Base-by-base conservation (phyloP, 169 alveolate species). In the Plasmodium relictum region DNA sequence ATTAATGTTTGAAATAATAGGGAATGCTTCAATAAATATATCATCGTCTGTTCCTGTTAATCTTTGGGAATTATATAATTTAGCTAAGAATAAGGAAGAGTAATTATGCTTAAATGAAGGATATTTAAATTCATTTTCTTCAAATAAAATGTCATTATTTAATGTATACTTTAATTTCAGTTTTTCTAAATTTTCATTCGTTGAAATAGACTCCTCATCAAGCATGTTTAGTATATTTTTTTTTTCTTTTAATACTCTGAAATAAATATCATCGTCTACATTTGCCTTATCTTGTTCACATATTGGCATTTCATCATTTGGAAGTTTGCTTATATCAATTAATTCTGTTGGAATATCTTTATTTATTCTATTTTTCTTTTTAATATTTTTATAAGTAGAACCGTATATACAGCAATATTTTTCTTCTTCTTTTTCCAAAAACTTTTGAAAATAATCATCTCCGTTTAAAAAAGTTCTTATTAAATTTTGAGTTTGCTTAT, bases 1-100 rank as follows among this genome's bases (percentile, higher is more conserved):
- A 78, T 97, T 98, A 69, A 96, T 96, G 39, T 95, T 95, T 54
- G 97, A 97, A 48, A 98, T 96, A 62, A 95, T 95, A 18, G 97
- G 93, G 48, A 92, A 92, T 20, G 98, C 97, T 94, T 98, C 99
- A 2, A 97, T 97, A 93, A 96, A 98, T 14, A 98, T 92, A 9
- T 98, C 98, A 92, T 98, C 99, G 66, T 95, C 95, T 31, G 94
- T 94, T 0, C 98, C 98, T 5, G 99, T 96, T 54, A 96, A 61
- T 8, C n/a, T 62, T 52, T 88, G 89, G 0, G 92, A 59, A 8
- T 73, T 74, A 22, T 73, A 88, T 88, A 69, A 58, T 37, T 88
- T 76, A 0, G 87, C 45, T 31, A 74, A 63, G 65, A 88, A 74
- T 39, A 52, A 39, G n/a, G 89, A 74, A 0, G 89, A 88, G n/a